phyloP scores from a whole-genome alignment of 371 early-diverging fungal species.

The Mucor piriformis region DNA sequence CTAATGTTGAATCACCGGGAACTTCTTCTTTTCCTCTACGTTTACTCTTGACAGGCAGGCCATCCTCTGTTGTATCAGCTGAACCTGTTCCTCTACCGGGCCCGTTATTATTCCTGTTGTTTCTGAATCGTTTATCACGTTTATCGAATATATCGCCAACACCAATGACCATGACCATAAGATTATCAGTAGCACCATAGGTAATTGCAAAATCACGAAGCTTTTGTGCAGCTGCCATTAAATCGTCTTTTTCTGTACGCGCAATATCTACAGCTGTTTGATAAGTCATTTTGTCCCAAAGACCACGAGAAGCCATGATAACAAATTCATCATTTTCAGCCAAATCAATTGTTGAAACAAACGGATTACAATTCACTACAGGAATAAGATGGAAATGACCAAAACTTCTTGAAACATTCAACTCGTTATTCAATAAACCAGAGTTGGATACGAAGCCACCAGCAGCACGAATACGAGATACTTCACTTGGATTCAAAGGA shows the following conservation, averaged over 20 bases:
- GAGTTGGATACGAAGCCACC: constrained; percentile 81
- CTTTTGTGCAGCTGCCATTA: constrained; percentile 80
- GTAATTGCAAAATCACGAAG: constrained; percentile 87
- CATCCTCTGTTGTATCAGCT: constrained; percentile 20
- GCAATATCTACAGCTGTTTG: constrained; percentile 87
- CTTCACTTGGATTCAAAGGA: constrained; percentile 70
- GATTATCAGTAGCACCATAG: constrained; percentile 75
- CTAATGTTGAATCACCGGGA: constrained; percentile 63
- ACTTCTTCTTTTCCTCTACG: constrained; percentile 53
- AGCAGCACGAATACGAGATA: constrained; percentile 72
- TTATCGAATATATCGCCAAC: constrained; percentile 73
- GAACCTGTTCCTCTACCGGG: constrained; percentile 23
- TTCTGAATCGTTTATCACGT: constrained; percentile 31
- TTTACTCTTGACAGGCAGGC: constrained; percentile 36
- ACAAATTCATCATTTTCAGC: constrained; percentile 88
- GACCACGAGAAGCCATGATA: constrained; percentile 78
- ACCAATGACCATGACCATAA: constrained; percentile 87
- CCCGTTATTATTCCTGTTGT: constrained; percentile 20
- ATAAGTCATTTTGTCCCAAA: constrained; percentile 85
- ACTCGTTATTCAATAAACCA: constrained; percentile 71
- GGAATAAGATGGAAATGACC: constrained; percentile 85
- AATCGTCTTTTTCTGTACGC: constrained; percentile 70
- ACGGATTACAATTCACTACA: constrained; percentile 85
- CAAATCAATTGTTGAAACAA: constrained; percentile 70
- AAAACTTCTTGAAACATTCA: constrained; percentile 80